Evolutionary conservation across 768 basidiomycete species (phyloP), one percentile per base, ranked within the genome.

Genomic region (Pisolithus marmoratus): DNA sequence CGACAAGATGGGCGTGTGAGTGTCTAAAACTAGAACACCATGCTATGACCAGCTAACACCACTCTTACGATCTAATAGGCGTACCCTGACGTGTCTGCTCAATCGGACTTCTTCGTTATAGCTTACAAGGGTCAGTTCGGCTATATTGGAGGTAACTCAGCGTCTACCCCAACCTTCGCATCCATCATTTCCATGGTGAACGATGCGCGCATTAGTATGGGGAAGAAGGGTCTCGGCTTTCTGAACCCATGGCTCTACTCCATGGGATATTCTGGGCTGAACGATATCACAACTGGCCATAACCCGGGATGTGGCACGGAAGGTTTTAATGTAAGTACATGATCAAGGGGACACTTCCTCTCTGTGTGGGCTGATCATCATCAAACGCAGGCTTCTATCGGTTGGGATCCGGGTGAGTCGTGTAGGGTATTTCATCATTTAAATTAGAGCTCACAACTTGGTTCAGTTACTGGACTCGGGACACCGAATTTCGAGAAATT

Each of bases 81-180:
- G 11, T 71, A 74, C 58, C 87, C 85, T 8, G 87, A 89, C 56
- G 83, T 87, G 31, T 69, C 85, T 0, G 84, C 86, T 0, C 83
- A 84, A 60, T 72, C 74, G 1, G 59, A 63, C 40, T 61, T 66
- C 31, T 87, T 79, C 72, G 63, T 67, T 14, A 73, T 86, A 40
- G 73, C 73, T 64, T 64, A 74, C 43, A 49, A 59, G 26, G 81
- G 81, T 2, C 17, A 44, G 6, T 27, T 69, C 11, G 53, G 52
- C 19, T 60, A 64, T 1, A 73, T 81, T 50, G 77, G 71, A 1
- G 87, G 87, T 34, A 89, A 87, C 2, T 86, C 84, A 14, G 82
- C 82, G 1, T 62, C 85, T 1, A 60, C 82, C 8, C 86, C 86
- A 0, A 74, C 83, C 0, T 83, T 90, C 52, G 76, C 85, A 6